Evolutionary conservation across 1,139 yeast species (phyloP).

Genomic region (Fermentozyma sake): DNA sequence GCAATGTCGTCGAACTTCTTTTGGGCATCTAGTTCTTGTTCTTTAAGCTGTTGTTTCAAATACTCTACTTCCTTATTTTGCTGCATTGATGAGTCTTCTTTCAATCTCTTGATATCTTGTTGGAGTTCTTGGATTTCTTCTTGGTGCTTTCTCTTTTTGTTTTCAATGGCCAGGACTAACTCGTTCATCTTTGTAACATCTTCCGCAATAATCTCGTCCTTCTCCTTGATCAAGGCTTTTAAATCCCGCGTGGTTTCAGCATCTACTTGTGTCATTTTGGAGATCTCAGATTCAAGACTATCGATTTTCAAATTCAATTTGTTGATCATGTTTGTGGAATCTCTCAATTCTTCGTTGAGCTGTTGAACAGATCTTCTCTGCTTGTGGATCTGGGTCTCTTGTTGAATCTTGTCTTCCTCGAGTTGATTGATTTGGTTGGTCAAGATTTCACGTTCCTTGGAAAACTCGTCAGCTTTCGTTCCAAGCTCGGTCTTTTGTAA

Average conservation of each 20-base stretch:
- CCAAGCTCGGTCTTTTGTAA: conserved; percentile 6
- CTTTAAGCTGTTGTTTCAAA: conserved; percentile 11
- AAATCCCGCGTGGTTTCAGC: conserved; percentile 5
- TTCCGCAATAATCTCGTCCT: conserved; percentile 18
- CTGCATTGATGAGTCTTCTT: conserved; percentile 6
- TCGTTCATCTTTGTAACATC: conserved; percentile 18
- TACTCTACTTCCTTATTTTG: conserved; percentile 9
- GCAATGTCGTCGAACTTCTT: conserved; percentile 21
- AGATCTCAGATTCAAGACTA: conserved; percentile 9
- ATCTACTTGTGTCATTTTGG: conserved; percentile 2
- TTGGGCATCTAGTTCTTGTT: conserved; percentile 15
- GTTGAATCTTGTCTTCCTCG: conserved; percentile 2
- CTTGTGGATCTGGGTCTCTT: background rate
- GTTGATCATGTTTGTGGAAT: conserved; percentile 6
- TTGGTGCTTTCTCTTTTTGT: conserved; percentile 10
- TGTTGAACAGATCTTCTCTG: background rate
- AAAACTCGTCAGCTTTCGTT: conserved; percentile 8
- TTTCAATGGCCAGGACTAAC: conserved; percentile 15
- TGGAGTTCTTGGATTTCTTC: conserved; percentile 8
- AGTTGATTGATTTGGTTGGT: conserved; percentile 10
- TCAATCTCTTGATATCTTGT: conserved; percentile 9
- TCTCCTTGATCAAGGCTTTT: conserved; percentile 10
- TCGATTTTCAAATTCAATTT: conserved; percentile 9
- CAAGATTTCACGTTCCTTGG: conserved; percentile 12
- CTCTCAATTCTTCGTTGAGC: conserved; percentile 7